Base-by-base conservation (phyloP, 768 basidiomycete genomes). In the Leccinum truebloodii region DNA sequence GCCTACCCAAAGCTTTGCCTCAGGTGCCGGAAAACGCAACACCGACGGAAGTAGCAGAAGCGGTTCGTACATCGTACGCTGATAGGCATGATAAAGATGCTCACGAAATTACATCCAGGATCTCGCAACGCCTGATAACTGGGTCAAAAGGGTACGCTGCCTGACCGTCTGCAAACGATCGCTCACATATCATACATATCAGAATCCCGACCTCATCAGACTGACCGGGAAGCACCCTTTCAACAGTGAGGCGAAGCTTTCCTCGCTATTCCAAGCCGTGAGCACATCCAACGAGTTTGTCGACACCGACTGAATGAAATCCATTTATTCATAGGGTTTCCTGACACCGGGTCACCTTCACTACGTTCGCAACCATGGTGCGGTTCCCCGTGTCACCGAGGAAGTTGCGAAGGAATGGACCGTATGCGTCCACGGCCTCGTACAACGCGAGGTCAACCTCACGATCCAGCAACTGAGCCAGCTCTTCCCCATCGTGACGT, bases 341-440 rank as follows among this genome's bases (percentile, higher is more conserved):
- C 63, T 86, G 57, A 86, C 85, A 1, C 81, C 85, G 0, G 76
- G 76, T 54, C 75, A 78, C 60, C 75, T 84, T 9, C 83, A 81
- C 71, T 87, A 77, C 65, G 86, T 86, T n/a, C 80, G 86, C 16
- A 86, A 84, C 62, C 86, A 87, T 61, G 86, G 86, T 12, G 78
- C 83, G 1, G 84, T 85, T 4, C 86, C 86, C 1, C 69, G 69
- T 20, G 73, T 86, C 14, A 71, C 75, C n/a, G 69, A 69, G 0
- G 70, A 73, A 6, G 68, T 65, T 3, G 74, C 76, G 4, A 66
- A 65, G 4, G 69, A 74, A 18, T 87, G 86, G 85, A 75, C 67
- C 46, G 58, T 87, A 26, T 69, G 69, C 18, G 71, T 88, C 34
- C 62, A 66, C 32, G 68, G 79, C 41, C 72, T 75, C 67, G 73